Conservation (phyloP, 1,284 basidiomycete genomes). For the Trichosporon inkin region DNA sequence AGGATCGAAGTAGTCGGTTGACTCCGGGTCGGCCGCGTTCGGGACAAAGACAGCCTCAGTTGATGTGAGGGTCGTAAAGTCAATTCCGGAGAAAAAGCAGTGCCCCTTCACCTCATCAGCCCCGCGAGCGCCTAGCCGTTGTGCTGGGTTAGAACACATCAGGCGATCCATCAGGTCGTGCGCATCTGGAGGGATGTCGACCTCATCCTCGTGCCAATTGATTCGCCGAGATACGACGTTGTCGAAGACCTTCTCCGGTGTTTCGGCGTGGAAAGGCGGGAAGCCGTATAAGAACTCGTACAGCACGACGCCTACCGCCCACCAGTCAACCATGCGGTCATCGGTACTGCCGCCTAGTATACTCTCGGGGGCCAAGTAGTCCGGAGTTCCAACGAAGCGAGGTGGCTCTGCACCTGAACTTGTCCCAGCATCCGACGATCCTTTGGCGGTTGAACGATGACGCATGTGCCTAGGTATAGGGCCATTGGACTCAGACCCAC, state of each 20-base stretch:
- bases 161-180: slow-evolving; percentile 87
- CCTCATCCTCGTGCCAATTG: slow-evolving; percentile 86
- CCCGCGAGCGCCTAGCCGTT: slow-evolving; percentile 79
- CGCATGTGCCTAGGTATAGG: slow-evolving; percentile 70
- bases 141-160: slow-evolving; percentile 73
- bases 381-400: slow-evolving; percentile 93
- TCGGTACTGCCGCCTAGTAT: slow-evolving; percentile 94
- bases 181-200: slow-evolving; percentile 81
- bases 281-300: slow-evolving; percentile 98
- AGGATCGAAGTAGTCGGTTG: slow-evolving; percentile 98
- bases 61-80: slow-evolving; percentile 87
- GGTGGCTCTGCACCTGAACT: slow-evolving; percentile 58
- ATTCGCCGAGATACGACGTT: slow-evolving; percentile 95
- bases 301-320: slow-evolving; percentile 96
- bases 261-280: slow-evolving; percentile 96
- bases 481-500: slow-evolving; percentile 79
- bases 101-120: slow-evolving; percentile 91
- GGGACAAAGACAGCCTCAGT: slow-evolving; percentile 93
- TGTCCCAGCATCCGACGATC: slow-evolving; percentile 56
- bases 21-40: slow-evolving; percentile 90
- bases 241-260: slow-evolving; percentile 95
- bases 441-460: slow-evolving; percentile 52
- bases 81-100: slow-evolving; percentile 82
- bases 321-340: slow-evolving; percentile 95
- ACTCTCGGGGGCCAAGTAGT: slow-evolving; percentile 93